phyloP scores from a whole-genome alignment of 176 grass and related monocot genomes.

The Secale cereale region DNA sequence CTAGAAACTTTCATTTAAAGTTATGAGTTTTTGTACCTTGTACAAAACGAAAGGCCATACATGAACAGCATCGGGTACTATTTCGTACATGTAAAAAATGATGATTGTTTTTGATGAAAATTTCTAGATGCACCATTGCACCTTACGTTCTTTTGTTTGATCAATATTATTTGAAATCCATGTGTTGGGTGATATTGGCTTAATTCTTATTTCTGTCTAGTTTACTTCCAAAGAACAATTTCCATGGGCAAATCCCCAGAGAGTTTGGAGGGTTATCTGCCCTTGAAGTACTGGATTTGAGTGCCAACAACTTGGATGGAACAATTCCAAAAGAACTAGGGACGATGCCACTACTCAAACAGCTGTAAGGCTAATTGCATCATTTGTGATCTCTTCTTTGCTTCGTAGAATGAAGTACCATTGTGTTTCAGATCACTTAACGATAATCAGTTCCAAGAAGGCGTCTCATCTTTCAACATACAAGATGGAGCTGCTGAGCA shows the following conservation, averaged over 20 bases:
- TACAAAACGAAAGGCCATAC: background rate
- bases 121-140: background rate
- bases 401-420: constrained; percentile 3
- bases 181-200: background rate
- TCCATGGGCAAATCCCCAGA: constrained; percentile 64
- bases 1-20: background rate
- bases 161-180: background rate
- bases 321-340: constrained; percentile 62
- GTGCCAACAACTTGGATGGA: constrained; percentile 71
- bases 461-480: constrained; percentile 3
- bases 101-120: background rate
- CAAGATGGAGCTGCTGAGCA: constrained; percentile 24
- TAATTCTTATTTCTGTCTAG: constrained; percentile 42
- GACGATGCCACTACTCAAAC: constrained; percentile 67
- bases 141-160: background rate
- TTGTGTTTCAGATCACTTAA: constrained; percentile 49
- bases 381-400: background rate
- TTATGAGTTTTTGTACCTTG: background rate
- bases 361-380: constrained; percentile 41
- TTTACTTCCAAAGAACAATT: constrained; percentile 66
- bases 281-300: constrained; percentile 85
- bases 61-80: background rate
- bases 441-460: constrained; percentile 46
- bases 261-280: constrained; percentile 64
- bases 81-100: background rate